Percentiles rank a stretch among this genome's conserved stretches.
phyloP scores from a whole-genome alignment of 1,284 basidiomycete genomes.

The Puccinia horiana region DNA sequence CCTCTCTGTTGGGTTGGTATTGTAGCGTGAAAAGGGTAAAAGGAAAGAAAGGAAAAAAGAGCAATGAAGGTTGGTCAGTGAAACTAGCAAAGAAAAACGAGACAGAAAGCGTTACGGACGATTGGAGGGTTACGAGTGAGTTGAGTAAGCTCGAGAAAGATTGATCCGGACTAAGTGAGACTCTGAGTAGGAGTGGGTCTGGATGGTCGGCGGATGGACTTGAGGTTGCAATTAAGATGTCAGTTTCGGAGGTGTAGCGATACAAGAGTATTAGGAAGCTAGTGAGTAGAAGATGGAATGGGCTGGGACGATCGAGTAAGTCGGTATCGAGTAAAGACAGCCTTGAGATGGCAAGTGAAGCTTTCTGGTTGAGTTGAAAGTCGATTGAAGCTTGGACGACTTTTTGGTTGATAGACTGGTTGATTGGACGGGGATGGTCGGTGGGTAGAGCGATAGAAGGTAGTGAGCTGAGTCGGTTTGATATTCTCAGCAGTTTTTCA shows the following conservation, averaged over 20 bases:
- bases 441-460: slow-evolving; percentile 84
- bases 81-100: not conserved
- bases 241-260: slow-evolving; percentile 93
- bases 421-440: slow-evolving; percentile 81
- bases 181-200: slow-evolving; percentile 79
- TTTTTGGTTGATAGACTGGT: slow-evolving; percentile 66
- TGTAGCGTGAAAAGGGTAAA: not conserved
- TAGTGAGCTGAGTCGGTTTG: slow-evolving; percentile 1
- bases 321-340: slow-evolving; percentile 72
- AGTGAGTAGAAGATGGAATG: slow-evolving; percentile 86
- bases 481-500: not conserved
- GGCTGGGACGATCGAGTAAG: slow-evolving; percentile 66
- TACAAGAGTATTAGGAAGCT: slow-evolving; percentile 89
- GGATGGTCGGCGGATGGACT: slow-evolving; percentile 68
- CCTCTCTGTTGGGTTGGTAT: slow-evolving; percentile 63
- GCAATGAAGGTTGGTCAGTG: not conserved
- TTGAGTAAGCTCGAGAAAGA: slow-evolving; percentile 90
- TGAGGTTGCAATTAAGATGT: slow-evolving; percentile 88
- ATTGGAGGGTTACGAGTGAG: slow-evolving; percentile 79
- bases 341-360: slow-evolving; percentile 63
- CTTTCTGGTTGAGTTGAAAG: slow-evolving; percentile 58
- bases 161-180: slow-evolving; percentile 81
- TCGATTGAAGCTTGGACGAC: slow-evolving; percentile 70
- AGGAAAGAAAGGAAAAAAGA: not conserved
- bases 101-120: slow-evolving; percentile 50